Evolutionary conservation across 495 filamentous ascomycete species (phyloP), one percentile per base, ranked within the genome.

Genomic region (Friedmanniomyces simplex): DNA sequence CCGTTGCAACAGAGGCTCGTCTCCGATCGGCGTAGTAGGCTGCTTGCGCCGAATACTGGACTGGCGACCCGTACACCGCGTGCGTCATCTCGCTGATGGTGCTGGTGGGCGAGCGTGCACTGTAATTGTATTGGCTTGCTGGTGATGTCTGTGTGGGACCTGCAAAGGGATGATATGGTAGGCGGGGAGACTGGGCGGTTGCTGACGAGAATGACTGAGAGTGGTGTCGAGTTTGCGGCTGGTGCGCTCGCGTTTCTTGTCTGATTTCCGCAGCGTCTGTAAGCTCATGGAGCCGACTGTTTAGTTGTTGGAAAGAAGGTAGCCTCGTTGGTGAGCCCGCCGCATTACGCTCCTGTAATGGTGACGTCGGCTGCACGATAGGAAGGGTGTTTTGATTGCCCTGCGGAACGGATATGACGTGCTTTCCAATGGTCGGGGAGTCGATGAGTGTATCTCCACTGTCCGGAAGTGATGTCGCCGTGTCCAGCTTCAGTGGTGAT

Each of bases 1-100:
- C 41, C 1, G 55, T 67, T 13, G 64, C 69, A 13, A 64, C 63
- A 25, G 67, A 61, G 22, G 69, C 66, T 10, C 64, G 63, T 45
- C 69, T 62, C 20, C 69, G 66, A 56, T 65, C 60, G 20, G 42
- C 64, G 61, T 25, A 68, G 47, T 67, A 66, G 18, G 60, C 60
- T 32, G 54, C 18, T 1, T 39, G 37, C n/a, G 20, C 30, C 18
- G 60, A 14, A 14, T 48, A 50, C 39, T 65, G 60, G 4, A 50
- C 43, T 24, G 63, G 59, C 11, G 61, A 59, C 3, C 32, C 48
- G 25, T 56, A 59, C 11, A 25, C 21, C 11, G 24, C 8, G 46
- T 36, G 37, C 16, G 24, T 13, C 32, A 59, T 52, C 7, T 67
- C 66, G 52, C 61, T 65, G 39, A 58, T 56, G 26, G 64, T 63